Evolutionary conservation across 192 early-diverging fungal species (phyloP), one percentile per base, ranked within the genome.

Genomic region (Spizellomyces sp.): DNA sequence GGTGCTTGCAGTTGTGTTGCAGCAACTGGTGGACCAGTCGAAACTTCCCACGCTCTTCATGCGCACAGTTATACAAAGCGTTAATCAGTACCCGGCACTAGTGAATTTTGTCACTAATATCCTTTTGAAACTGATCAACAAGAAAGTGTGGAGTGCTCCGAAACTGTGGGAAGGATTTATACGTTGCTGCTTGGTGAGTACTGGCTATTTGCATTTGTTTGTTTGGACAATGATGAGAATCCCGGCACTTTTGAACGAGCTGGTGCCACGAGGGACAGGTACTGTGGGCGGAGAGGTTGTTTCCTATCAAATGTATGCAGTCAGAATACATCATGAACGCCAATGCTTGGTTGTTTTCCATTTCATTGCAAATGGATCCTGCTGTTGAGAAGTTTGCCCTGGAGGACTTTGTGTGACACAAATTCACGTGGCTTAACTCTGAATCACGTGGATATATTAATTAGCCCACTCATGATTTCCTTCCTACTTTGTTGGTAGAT

Each of bases 141-240:
- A 88, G 71, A 78, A 87, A 50, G 83, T 94, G 8, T 94, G 92
- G 92, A 78, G 67, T 4, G 75, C 84, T 19, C 77, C 80, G 9
- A 86, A 84, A 43, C 79, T 94, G 1, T 94, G 92, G 92, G 86
- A 88, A 62, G 92, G 92, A 19, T 94, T 92, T 73, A 77, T 92
- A 4, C 79, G 83, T 21, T 90, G 87, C 67, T 82, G 80, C 43
- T 80, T 84, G 66, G 80, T 91, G 74, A 59, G 71, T 67, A 50
- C 22, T n/a, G 54, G n/a, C 50, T 72, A 7, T 22, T 22, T n/a
- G 54, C 22, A 7, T n/a, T 56, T 7, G 54, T 36, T 36, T 36
- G 27, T 36, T 36, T 36, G 27, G 27, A 36, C 0, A 36, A 36
- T 36, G 27, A 3, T 36, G 27, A 36, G 27, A 36, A 36, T 36